Conservation (phyloP, 306 rosid genomes). For the Notholithocarpus densiflorus region DNA sequence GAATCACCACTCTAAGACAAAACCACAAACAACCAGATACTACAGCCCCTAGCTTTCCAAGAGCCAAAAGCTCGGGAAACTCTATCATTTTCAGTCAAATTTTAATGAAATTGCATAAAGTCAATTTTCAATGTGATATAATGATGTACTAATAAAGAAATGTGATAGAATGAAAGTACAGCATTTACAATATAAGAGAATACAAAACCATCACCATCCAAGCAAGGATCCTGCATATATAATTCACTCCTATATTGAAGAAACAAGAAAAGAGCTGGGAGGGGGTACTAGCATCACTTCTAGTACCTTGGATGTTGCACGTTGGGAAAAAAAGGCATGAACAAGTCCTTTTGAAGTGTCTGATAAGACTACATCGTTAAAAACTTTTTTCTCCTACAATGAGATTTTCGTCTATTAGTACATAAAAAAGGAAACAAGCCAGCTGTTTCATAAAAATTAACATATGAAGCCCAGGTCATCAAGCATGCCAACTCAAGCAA, state of each 20-base stretch:
- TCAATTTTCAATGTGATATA: background rate
- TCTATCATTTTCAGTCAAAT: background rate
- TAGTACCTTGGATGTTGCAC: slow-evolving; percentile 77
- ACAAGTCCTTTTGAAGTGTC: slow-evolving; percentile 85
- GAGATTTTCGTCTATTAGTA: slow-evolving; percentile 20
- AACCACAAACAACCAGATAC: background rate
- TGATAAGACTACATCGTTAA: slow-evolving; percentile 59
- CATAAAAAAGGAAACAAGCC: slow-evolving; percentile 8
- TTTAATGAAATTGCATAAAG: background rate
- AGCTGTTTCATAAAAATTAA: slow-evolving; percentile 11
- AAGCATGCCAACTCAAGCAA: slow-evolving; percentile 12
- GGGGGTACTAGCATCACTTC: slow-evolving; percentile 18
- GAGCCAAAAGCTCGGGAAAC: background rate
- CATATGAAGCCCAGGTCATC: background rate
- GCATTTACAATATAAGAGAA: background rate
- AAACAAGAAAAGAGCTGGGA: background rate
- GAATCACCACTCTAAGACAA: background rate
- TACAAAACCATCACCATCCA: background rate
- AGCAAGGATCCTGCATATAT: background rate
- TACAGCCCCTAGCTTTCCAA: background rate
- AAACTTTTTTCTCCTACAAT: slow-evolving; percentile 80
- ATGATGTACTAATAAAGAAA: background rate
- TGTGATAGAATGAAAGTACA: background rate
- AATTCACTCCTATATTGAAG: background rate
- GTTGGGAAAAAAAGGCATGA: slow-evolving; percentile 86